Base-by-base conservation (phyloP, 108 stramenopile species). In the Craspedostauros australis region DNA sequence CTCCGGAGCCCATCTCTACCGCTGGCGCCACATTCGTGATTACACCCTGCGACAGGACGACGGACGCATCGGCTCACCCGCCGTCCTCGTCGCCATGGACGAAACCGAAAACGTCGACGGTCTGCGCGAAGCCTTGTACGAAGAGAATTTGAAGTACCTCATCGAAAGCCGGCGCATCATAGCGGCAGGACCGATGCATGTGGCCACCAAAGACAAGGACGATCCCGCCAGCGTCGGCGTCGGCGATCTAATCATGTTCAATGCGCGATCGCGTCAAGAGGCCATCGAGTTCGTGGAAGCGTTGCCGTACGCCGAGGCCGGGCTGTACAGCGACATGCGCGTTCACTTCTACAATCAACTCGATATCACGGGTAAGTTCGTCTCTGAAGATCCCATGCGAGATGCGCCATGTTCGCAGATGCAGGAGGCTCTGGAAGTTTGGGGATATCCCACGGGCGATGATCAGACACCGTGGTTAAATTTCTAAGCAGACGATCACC, bases 21-120 rank as follows among this genome's bases (percentile, higher is more conserved):
- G 88, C 27, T 90, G 88, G 88, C 66, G 82, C 45, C 88, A 90
- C 28, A 86, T 90, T 67, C 84, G 84, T 25, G 88, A 90, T 52
- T 77, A 86, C 51, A 75, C 80, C 15, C 57, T 90, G 19, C 77
- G 88, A 29, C 39, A 57, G 14, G 88, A 90, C 41, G 88, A 90
- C 29, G 88, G 88, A 26, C 73, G 88, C 15, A 61, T 77, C 48
- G 88, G 88, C 26, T 64, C 42, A 40, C 88, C 88, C 2, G 69
- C 65, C 21, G 63, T 90, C 64, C 54, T 76, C 39, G 39, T 90
- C 40, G 77, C 70, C 22, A 52, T 86, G 46, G 88, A 90, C 62
- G 45, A 67, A 22, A 56, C 46, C 24, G 80, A 74, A 50, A 71
- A 66, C 14, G 62, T 53, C 21, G 78, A 66, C 23, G 49, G 52